Evolutionary conservation across 2,329 filamentous ascomycete species (phyloP), one percentile per base, ranked within the genome.

Genomic region (Diaporthe vaccinii): DNA sequence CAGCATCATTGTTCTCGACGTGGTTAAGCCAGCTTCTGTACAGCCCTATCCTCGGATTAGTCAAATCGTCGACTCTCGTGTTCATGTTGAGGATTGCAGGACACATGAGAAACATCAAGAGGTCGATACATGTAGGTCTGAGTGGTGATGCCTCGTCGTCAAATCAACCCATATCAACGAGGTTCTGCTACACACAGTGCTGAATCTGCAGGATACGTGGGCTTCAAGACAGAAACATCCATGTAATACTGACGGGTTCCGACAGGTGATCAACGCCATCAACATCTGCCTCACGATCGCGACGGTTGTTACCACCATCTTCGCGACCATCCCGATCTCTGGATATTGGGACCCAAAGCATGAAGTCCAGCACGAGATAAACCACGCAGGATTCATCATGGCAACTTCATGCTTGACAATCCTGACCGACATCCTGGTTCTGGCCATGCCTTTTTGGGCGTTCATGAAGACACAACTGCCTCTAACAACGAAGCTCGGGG

Each of bases 71-170:
- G 31, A 58, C 57, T 15, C 39, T 72, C 4, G 22, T 72, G 2
- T 59, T 72, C 22, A 36, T 72, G 55, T 20, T 59, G 14, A 59
- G 55, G 39, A 72, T 72, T 3, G 55, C 69, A 25, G 69, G 69
- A 14, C 69, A 72, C 44, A 51, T 49, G 39, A 72, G 9, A 5
- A 44, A 49, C 1, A 15, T 72, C n/a, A 49, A 4, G 6, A 10
- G 39, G 69, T 4, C 55, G 1, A 46, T 72, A 25, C 58, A 72
- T 8, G 69, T 59, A 22, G 12, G 69, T 59, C 20, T 8, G 10
- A 9, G 12, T 2, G 22, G 3, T 34, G 9, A 2, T 28, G 14
- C 6, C 15, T 1, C 1, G 15, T 25, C 34, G 20, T 15, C 2
- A 10, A 8, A 7, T 22, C 17, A 22, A 58, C 51, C 7, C 14